Conservation (phyloP, 768 basidiomycete genomes). For the Collybia nuda region DNA sequence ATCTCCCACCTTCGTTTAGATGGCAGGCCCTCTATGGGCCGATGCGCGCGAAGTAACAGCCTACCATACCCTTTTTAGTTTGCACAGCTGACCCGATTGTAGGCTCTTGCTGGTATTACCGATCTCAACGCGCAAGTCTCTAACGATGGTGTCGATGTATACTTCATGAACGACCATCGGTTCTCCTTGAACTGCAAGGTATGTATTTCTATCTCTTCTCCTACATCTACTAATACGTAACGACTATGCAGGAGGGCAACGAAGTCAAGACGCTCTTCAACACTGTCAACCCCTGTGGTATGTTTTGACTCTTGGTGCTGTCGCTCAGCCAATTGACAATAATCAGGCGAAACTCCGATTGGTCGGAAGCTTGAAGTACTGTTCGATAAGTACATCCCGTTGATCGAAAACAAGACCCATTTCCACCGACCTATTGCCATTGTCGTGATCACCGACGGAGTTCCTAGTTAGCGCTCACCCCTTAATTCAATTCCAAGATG, state of each 20-base stretch:
- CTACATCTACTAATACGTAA: neutral
- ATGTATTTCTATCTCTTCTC: neutral
- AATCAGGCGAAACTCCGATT: conserved; percentile 14
- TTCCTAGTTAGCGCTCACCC: neutral
- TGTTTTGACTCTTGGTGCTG: no score
- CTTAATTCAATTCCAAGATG: neutral
- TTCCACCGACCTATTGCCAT: conserved; percentile 3
- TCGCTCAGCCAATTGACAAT: neutral
- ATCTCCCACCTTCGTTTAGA: conserved; percentile 3
- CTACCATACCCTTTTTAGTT: neutral
- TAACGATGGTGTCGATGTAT: conserved; percentile 1
- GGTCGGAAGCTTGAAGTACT: conserved; percentile 12
- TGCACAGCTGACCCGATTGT: neutral
- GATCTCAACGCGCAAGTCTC: conserved; percentile 10
- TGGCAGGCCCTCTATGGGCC: conserved; percentile 16
- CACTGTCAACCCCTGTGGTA: no score
- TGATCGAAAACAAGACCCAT: conserved; percentile 13
- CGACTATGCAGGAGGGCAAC: conserved; percentile 6
- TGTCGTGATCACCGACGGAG: conserved; percentile 3
- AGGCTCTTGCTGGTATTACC: conserved; percentile 10
- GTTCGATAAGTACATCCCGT: conserved; percentile 15
- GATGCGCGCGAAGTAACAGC: conserved; percentile 14
- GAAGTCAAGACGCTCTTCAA: conserved; percentile 10
- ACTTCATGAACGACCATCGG: neutral
- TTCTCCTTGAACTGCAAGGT: neutral